Percentiles rank a stretch among this genome's conserved stretches.
Evolutionary conservation across 495 filamentous ascomycete species (phyloP).

Genomic region (Staphylotrichum longicolle): DNA sequence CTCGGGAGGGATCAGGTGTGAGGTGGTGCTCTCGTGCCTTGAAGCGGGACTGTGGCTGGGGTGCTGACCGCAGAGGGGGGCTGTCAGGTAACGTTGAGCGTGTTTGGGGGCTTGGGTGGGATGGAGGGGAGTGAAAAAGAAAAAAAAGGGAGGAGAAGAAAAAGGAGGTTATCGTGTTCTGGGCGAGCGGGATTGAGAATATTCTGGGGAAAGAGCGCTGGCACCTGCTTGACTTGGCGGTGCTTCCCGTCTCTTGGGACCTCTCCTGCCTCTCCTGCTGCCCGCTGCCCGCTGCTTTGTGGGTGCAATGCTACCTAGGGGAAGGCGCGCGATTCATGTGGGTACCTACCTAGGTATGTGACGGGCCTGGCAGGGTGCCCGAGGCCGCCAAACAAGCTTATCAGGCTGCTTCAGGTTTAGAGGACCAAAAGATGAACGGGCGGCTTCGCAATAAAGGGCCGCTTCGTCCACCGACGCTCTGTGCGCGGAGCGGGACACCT

Average conservation of each 20-base stretch:
- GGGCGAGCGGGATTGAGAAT: background rate
- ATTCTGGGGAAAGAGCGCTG: background rate
- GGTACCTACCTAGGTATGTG: too few relatives aligned
- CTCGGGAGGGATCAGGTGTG: constrained; percentile 49
- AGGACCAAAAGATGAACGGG: constrained; percentile 15
- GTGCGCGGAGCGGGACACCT: constrained; percentile 20
- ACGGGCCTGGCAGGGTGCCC: too few relatives aligned
- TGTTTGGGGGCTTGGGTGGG: background rate
- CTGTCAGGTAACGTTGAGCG: too few relatives aligned
- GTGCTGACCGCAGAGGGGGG: constrained; percentile 10
- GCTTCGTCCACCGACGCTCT: constrained; percentile 10
- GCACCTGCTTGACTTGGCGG: constrained; percentile 7
- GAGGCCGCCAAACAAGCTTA: background rate
- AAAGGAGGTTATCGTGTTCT: background rate
- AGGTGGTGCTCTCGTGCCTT: constrained; percentile 28
- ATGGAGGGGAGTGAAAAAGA: background rate
- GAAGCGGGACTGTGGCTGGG: constrained; percentile 2
- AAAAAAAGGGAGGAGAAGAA: background rate
- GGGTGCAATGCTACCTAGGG: background rate
- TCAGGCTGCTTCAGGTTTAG: constrained; percentile 16
- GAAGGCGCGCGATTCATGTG: background rate
- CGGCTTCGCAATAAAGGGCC: constrained; percentile 20
- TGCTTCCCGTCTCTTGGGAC: constrained; percentile 1
- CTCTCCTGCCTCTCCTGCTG: too few relatives aligned
- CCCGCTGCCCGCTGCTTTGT: too few relatives aligned